These are phyloP conservation scores for Terfezia boudieri DNA, from an alignment of 495 filamentous ascomycete species.

Conservation along the genomic window DNA sequence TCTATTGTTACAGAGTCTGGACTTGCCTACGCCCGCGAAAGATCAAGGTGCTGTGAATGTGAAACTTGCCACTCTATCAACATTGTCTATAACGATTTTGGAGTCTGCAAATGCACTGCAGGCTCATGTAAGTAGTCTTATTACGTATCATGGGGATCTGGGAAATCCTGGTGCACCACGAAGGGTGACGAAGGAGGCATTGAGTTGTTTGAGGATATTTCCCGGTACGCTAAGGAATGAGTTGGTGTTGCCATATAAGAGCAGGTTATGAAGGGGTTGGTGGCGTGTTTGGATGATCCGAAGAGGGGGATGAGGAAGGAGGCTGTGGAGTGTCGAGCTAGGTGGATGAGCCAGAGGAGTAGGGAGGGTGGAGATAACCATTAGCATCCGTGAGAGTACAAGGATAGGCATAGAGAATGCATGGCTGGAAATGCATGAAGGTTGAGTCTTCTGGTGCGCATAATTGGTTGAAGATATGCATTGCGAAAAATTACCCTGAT, in stretches of 20 bases:
- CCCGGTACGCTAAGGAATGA: constrained; percentile 24
- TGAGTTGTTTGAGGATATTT: constrained; percentile 35
- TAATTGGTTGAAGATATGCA: too few relatives aligned
- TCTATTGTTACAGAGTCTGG: constrained; percentile 48
- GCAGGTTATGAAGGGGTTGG: constrained; percentile 33
- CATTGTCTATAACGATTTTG: constrained; percentile 34
- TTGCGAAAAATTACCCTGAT: too few relatives aligned
- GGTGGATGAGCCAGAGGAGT: constrained; percentile 40
- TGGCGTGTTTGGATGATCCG: constrained; percentile 37
- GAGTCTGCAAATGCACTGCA: constrained; percentile 34
- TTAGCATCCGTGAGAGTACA: too few relatives aligned
- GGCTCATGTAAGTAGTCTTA: constrained; percentile 37
- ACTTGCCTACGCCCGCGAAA: constrained; percentile 21
- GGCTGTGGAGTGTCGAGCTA: constrained; percentile 43
- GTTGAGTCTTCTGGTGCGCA: too few relatives aligned
- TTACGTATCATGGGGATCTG: constrained; percentile 17
- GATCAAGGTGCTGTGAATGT: constrained; percentile 27
- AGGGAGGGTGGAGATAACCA: too few relatives aligned
- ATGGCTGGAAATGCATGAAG: too few relatives aligned
- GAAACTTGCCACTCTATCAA: constrained; percentile 39
- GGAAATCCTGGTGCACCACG: constrained; percentile 17
- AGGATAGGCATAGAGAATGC: too few relatives aligned
- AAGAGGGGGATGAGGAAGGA: constrained; percentile 42
- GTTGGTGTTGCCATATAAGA: constrained; percentile 36
- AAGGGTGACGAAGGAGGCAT: constrained; percentile 28